Percentiles rank a stretch among this genome's conserved stretches.
phyloP scores from a whole-genome alignment of 257 asterid genomes.

The Haberlea rhodopensis region DNA sequence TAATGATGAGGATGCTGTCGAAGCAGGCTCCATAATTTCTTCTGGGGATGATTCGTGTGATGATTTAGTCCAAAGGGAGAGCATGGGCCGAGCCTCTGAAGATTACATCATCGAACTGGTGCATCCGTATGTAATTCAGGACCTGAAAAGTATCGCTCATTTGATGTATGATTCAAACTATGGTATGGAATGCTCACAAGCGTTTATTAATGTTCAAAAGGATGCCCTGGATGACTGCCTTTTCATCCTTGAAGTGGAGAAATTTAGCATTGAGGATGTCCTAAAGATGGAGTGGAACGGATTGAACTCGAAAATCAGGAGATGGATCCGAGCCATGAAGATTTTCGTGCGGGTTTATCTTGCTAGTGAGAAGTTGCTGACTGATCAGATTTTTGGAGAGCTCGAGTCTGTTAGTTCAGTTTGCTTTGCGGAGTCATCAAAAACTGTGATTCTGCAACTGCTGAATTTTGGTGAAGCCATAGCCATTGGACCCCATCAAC shows the following conservation, averaged over 20 bases:
- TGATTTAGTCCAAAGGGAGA: slow-evolving; percentile 60
- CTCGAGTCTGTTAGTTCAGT: slow-evolving; percentile 44
- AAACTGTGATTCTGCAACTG: slow-evolving; percentile 63
- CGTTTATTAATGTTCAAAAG: slow-evolving; percentile 58
- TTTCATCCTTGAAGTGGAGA: slow-evolving; percentile 73
- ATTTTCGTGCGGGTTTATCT: slow-evolving; percentile 75
- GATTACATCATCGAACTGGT: slow-evolving; percentile 66
- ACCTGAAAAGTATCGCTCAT: slow-evolving; percentile 59
- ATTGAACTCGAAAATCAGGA: slow-evolving; percentile 71
- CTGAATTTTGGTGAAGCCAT: slow-evolving; percentile 77
- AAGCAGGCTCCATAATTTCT: slow-evolving; percentile 62
- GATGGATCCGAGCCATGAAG: slow-evolving; percentile 91
- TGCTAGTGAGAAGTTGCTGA: slow-evolving; percentile 64
- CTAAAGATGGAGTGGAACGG: slow-evolving; percentile 82
- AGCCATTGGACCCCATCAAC: slow-evolving; percentile 77
- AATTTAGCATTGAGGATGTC: slow-evolving; percentile 79
- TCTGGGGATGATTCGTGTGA: slow-evolving; percentile 83
- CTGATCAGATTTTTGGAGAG: slow-evolving; percentile 83
- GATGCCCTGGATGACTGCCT: slow-evolving; percentile 92
- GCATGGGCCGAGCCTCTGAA: slow-evolving; percentile 63
- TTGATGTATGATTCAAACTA: slow-evolving; percentile 75
- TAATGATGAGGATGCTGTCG: slow-evolving; percentile 64
- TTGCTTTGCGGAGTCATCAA: slow-evolving; percentile 74
- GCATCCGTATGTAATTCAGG: slow-evolving; percentile 58
- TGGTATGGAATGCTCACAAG: slow-evolving; percentile 82